These are phyloP conservation scores for Chaetomium tenue DNA, from an alignment of 495 filamentous ascomycete species.

Conservation along the genomic window DNA sequence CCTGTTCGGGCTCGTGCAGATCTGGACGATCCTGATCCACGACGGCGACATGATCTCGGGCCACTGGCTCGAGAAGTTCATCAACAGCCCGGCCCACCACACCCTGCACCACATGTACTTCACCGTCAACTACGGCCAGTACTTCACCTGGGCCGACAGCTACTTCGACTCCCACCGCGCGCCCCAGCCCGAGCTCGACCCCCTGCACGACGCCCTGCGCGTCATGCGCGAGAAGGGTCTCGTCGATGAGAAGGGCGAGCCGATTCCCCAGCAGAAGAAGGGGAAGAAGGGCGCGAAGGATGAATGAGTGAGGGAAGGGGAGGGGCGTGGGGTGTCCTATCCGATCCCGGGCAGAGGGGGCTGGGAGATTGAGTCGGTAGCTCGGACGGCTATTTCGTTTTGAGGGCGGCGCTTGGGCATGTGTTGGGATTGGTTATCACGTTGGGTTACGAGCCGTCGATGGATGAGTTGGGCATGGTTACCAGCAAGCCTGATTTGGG, in stretches of 20 bases:
- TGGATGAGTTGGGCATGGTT: neutral
- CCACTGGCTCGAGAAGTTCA: conserved; percentile 30
- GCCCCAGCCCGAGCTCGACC: conserved; percentile 25
- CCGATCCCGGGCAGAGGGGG: neutral
- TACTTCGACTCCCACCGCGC: conserved; percentile 27
- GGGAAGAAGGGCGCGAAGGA: conserved; percentile 18
- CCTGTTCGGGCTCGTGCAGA: conserved; percentile 27
- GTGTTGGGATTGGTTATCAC: neutral
- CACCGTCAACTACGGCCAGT: conserved; percentile 32
- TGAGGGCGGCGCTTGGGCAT: neutral
- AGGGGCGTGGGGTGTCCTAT: no score
- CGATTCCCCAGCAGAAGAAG: conserved; percentile 15
- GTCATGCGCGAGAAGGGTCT: conserved; percentile 30
- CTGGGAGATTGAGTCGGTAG: neutral
- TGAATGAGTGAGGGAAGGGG: neutral
- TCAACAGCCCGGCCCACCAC: conserved; percentile 32
- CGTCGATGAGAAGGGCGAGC: conserved; percentile 30
- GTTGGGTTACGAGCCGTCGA: neutral
- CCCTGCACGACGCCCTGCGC: conserved; percentile 23
- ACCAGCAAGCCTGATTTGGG: neutral
- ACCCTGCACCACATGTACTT: conserved; percentile 32
- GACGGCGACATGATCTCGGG: conserved; percentile 31
- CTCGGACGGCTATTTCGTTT: neutral
- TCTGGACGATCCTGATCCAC: conserved; percentile 32
- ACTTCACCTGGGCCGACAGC: conserved; percentile 30